A percentile compares a stretch with the other conserved stretches of the same genome.
Evolutionary conservation across 306 rosid species (phyloP).

Genomic region (Vigna angularis): DNA sequence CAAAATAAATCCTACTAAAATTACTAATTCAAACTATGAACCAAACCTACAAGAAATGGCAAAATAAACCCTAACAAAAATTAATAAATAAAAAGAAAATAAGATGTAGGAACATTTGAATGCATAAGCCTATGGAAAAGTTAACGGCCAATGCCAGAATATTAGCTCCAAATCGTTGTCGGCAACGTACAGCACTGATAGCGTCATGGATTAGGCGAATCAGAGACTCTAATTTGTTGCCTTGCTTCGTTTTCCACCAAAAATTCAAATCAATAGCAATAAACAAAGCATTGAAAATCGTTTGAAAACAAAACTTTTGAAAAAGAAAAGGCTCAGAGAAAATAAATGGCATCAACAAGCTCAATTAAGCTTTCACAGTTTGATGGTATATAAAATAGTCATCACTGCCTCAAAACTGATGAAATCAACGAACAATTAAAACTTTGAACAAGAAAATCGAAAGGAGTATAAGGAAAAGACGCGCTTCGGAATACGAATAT

Average conservation of each 20-base stretch:
- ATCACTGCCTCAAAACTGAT: conserved; percentile 53
- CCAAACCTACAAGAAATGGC: no score
- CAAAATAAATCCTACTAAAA: no score
- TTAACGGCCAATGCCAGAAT: conserved; percentile 65
- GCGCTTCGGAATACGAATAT: not conserved
- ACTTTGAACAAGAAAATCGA: not conserved
- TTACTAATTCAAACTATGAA: no score
- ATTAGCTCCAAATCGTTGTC: conserved; percentile 62
- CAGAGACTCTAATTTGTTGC: conserved; percentile 99
- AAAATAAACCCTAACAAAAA: no score
- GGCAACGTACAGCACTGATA: conserved; percentile 97
- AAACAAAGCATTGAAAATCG: not conserved
- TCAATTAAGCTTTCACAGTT: conserved; percentile 77
- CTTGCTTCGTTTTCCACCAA: conserved; percentile 12
- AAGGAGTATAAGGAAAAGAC: not conserved
- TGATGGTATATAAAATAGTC: conserved; percentile 80
- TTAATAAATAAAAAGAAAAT: no score
- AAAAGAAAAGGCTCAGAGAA: conserved; percentile 59
- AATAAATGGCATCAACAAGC: conserved; percentile 75
- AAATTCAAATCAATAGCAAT: not conserved
- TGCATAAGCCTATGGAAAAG: conserved; percentile 56
- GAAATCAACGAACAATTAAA: not conserved
- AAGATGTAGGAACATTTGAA: conserved; percentile 65
- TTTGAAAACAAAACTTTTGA: no score
- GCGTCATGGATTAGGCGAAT: conserved; percentile 59